These are phyloP conservation scores for Lactifluus subvellereus DNA, from an alignment of 768 basidiomycete species.

Conservation along the genomic window DNA sequence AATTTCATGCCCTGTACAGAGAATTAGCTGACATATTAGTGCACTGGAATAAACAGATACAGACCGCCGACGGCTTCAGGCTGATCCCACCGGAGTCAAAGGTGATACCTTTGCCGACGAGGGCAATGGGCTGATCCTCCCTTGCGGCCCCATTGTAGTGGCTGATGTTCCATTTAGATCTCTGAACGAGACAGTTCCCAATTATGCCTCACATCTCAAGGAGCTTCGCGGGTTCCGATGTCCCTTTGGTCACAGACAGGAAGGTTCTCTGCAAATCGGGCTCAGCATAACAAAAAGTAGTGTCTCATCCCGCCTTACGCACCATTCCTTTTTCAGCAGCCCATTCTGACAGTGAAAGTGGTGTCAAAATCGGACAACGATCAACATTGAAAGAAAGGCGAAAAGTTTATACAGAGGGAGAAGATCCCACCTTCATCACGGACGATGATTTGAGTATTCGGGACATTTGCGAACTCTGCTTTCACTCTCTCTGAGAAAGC, in stretches of 20 bases:
- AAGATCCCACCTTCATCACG: constrained; percentile 61
- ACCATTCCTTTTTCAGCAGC: constrained; percentile 83
- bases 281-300: neutral
- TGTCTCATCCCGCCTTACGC: neutral
- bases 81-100: constrained; percentile 89
- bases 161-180: constrained; percentile 33
- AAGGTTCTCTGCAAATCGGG: constrained; percentile 54
- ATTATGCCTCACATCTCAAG: constrained; percentile 59
- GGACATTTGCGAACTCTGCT: constrained; percentile 56
- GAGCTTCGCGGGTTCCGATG: constrained; percentile 79
- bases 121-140: constrained; percentile 54
- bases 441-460: constrained; percentile 63
- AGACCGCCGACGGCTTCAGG: constrained; percentile 66
- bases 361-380: neutral
- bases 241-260: constrained; percentile 81
- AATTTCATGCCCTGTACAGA: constrained; percentile 62
- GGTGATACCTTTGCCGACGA: constrained; percentile 87
- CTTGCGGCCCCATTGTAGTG: constrained; percentile 74
- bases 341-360: constrained; percentile 49
- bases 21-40: neutral
- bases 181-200: neutral
- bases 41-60: constrained; percentile 25
- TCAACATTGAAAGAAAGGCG: neutral
- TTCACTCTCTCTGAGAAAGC: constrained; percentile 65
- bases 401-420: neutral